Conservation (phyloP, 1,284 basidiomycete species). For the Ganoderma meredithae region DNA sequence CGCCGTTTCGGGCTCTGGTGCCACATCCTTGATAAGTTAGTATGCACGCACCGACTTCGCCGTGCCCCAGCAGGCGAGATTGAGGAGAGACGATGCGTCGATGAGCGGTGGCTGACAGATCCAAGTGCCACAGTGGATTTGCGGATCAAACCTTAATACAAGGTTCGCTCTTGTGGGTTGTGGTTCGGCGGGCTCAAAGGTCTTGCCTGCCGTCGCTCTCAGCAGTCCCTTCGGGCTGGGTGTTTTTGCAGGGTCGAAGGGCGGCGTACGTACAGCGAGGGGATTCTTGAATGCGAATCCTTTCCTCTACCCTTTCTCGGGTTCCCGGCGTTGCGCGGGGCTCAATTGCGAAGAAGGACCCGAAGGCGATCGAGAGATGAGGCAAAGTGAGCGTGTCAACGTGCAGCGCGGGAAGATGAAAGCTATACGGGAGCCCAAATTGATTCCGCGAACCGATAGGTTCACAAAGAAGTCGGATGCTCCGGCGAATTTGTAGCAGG, state of each 20-base stretch:
- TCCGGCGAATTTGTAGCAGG: conserved; percentile 23
- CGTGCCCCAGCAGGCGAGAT: conserved; percentile 12
- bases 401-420: conserved; percentile 23
- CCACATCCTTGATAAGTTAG: not conserved
- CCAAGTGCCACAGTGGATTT: conserved; percentile 1
- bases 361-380: conserved; percentile 15
- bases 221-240: conserved; percentile 4
- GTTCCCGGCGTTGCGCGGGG: conserved; percentile 12
- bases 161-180: conserved; percentile 1
- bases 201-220: not conserved
- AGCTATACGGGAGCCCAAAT: conserved; percentile 18
- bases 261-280: not conserved
- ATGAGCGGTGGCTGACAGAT: conserved; percentile 4
- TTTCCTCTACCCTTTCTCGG: not conserved
- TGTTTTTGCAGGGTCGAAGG: conserved; percentile 1
- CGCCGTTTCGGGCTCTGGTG: conserved; percentile 5
- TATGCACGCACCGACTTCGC: not conserved
- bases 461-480: conserved; percentile 25
- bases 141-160: conserved; percentile 29
- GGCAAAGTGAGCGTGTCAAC: conserved; percentile 25
- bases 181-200: conserved; percentile 2
- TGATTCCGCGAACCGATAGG: conserved; percentile 34
- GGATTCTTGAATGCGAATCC: conserved; percentile 2
- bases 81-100: conserved; percentile 8
- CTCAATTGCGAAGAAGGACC: conserved; percentile 4